phyloP scores from a whole-genome alignment of 805 yeast genomes.

The Candida pseudoglaebosa region DNA sequence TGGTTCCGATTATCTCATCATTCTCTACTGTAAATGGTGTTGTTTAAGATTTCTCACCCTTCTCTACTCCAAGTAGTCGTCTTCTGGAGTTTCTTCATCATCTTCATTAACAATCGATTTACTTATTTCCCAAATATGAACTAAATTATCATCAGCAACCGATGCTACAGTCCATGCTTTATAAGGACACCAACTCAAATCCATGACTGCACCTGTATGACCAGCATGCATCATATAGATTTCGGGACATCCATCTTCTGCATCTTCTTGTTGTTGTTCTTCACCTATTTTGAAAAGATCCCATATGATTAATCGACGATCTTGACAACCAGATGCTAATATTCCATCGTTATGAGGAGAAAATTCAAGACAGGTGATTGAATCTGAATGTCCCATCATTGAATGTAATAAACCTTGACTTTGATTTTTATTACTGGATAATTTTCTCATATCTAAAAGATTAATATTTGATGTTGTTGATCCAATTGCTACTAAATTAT shows the following conservation, averaged over 20 bases:
- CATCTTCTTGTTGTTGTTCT: conserved; percentile 82
- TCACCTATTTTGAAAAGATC: conserved; percentile 76
- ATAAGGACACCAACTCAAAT: conserved; percentile 64
- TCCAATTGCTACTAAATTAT: conserved; percentile 62
- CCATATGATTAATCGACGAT: conserved; percentile 78
- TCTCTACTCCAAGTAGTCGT: conserved; percentile 21
- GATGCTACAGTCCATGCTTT: conserved; percentile 76
- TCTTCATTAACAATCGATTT: conserved; percentile 19
- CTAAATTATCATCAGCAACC: conserved; percentile 57
- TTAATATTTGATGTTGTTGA: conserved; percentile 64
- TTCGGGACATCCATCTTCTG: conserved; percentile 89
- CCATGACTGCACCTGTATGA: conserved; percentile 74
- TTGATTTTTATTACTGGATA: conserved; percentile 14
- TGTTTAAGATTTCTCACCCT: too few relatives aligned
- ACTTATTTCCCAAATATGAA: conserved; percentile 54
- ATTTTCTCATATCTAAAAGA: conserved; percentile 58
- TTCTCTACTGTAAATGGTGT: too few relatives aligned
- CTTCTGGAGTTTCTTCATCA: conserved; percentile 9
- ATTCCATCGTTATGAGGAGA: conserved; percentile 75
- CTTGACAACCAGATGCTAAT: conserved; percentile 72
- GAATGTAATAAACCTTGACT: conserved; percentile 49
- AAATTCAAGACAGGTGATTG: conserved; percentile 72
- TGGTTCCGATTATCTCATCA: too few relatives aligned
- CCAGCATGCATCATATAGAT: conserved; percentile 91
- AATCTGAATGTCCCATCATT: conserved; percentile 76